Conservation (phyloP, 2,329 filamentous ascomycete genomes). For the Colletotrichum liriopes region DNA sequence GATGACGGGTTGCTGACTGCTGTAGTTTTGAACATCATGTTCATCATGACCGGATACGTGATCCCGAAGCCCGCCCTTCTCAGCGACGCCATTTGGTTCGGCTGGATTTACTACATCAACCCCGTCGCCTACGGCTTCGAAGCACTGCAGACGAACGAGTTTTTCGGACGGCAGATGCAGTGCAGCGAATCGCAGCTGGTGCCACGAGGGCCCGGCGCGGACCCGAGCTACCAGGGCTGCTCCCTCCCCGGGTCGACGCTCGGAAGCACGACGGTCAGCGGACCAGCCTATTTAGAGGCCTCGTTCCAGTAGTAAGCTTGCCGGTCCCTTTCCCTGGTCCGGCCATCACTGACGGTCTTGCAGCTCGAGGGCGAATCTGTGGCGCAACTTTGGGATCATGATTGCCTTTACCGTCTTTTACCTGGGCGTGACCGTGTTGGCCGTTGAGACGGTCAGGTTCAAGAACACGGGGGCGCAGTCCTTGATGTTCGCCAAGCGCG, state of each 20-base stretch:
- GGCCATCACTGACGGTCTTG: background rate
- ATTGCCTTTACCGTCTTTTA: slow-evolving; percentile 84
- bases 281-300: slow-evolving; percentile 68
- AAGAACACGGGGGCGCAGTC: slow-evolving; percentile 40
- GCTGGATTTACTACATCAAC: slow-evolving; percentile 78
- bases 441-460: slow-evolving; percentile 79
- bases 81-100: slow-evolving; percentile 77
- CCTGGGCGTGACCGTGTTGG: slow-evolving; percentile 78
- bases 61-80: slow-evolving; percentile 71
- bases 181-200: slow-evolving; percentile 63
- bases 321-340: rapidly evolving
- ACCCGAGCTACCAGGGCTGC: slow-evolving; percentile 68
- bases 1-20: background rate
- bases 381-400: slow-evolving; percentile 85
- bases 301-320: slow-evolving; percentile 65
- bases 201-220: slow-evolving; percentile 59
- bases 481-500: slow-evolving; percentile 36
- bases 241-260: slow-evolving; percentile 66
- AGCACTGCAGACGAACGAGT: slow-evolving; percentile 69
- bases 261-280: slow-evolving; percentile 65
- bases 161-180: slow-evolving; percentile 67
- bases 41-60: slow-evolving; percentile 79
- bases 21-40: slow-evolving; percentile 69
- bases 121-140: slow-evolving; percentile 78
- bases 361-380: slow-evolving; percentile 68